phyloP scores from a whole-genome alignment of 2,329 filamentous ascomycete species.

The Exserohilum rostratum region DNA sequence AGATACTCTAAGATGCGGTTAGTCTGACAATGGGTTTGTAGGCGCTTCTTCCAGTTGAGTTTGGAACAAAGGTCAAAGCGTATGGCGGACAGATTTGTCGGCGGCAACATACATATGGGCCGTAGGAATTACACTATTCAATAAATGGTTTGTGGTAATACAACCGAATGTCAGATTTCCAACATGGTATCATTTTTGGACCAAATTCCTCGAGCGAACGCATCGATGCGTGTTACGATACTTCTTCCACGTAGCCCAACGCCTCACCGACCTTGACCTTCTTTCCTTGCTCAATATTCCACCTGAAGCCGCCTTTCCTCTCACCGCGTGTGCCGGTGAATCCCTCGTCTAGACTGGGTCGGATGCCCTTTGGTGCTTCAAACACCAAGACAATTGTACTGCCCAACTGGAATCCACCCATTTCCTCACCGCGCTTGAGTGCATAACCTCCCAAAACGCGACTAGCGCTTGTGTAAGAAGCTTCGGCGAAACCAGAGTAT shows the following conservation, averaged over 20 bases:
- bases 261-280: slow-evolving; percentile 88
- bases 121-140: not conserved
- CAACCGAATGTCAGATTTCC: not conserved
- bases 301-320: slow-evolving; percentile 75
- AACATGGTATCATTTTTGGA: slow-evolving; percentile 3
- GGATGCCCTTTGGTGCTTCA: slow-evolving; percentile 76
- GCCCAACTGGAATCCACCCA: slow-evolving; percentile 96
- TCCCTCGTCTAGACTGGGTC: slow-evolving; percentile 64
- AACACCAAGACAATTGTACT: slow-evolving; percentile 96
- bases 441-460: slow-evolving; percentile 81
- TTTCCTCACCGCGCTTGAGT: slow-evolving; percentile 86
- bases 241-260: slow-evolving; percentile 72
- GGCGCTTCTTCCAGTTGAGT: too few relatives aligned
- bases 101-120: not conserved
- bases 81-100: too few relatives aligned
- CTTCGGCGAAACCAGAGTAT: slow-evolving; percentile 91
- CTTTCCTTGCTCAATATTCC: slow-evolving; percentile 86
- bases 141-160: not conserved
- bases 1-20: too few relatives aligned
- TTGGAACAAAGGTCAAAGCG: too few relatives aligned
- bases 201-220: not conserved
- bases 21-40: too few relatives aligned
- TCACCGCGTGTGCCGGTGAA: slow-evolving; percentile 50
- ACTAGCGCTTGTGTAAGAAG: slow-evolving; percentile 81
- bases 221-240: not conserved